phyloP scores from a whole-genome alignment of 495 filamentous ascomycete genomes.

The Venustampulla echinocandica region DNA sequence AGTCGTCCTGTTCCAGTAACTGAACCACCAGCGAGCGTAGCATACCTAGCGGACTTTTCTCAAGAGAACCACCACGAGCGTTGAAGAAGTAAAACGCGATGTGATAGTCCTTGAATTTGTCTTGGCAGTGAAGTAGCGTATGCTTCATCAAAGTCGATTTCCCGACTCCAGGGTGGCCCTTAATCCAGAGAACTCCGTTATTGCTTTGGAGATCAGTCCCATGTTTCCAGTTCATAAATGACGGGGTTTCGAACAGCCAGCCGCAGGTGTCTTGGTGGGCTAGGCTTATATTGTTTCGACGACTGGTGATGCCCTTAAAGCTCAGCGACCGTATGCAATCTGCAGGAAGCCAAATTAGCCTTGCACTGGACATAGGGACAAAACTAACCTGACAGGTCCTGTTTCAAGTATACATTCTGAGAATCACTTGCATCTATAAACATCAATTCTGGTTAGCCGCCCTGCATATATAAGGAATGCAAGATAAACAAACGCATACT shows the following conservation, averaged over 20 bases:
- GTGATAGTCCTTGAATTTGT: conserved; percentile 1
- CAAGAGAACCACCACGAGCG: conserved; percentile 25
- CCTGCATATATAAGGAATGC: not conserved
- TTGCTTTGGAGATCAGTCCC: not conserved
- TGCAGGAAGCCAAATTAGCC: not conserved
- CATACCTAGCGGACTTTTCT: conserved; percentile 29
- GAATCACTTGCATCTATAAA: not conserved
- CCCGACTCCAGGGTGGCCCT: conserved; percentile 45
- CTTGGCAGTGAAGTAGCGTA: not conserved
- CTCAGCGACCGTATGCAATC: not conserved
- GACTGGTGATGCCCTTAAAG: conserved; percentile 1
- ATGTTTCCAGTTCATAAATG: not conserved
- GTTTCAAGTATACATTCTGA: not conserved
- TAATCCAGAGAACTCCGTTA: conserved; percentile 47
- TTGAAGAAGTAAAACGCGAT: conserved; percentile 31
- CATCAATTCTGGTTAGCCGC: not conserved
- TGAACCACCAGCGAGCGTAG: conserved; percentile 30
- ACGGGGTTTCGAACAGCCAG: not conserved
- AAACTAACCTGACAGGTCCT: not conserved
- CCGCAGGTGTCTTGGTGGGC: conserved; percentile 1
- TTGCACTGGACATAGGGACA: not conserved
- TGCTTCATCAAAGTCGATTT: conserved; percentile 47
- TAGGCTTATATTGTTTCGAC: not conserved
- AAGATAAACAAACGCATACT: not conserved
- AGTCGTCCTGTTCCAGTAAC: conserved; percentile 19